Evolutionary conservation across 495 filamentous ascomycete genomes (phyloP), one percentile per base, ranked within the genome.

Genomic region (Podospora appendiculata): DNA sequence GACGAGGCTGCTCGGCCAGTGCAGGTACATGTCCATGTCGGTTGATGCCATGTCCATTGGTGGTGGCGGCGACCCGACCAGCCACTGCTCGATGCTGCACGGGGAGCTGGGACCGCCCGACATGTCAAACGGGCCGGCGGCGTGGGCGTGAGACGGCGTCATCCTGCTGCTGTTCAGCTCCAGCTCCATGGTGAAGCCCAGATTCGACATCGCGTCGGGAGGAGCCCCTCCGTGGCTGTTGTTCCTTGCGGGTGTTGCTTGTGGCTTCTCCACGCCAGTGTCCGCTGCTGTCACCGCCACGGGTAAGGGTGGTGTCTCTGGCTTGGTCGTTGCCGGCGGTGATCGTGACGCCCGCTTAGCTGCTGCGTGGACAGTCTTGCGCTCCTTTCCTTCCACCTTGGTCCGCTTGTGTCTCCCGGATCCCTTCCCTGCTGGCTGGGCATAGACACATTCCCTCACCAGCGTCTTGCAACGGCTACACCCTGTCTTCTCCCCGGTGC

Each of bases 401-500:
- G 5, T 49, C 13, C 12, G 19, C 47, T 41, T 49, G 36, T 5
- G 8, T 32, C 47, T 41, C 13, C 17, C 53, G 8, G 53, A 46
- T 16, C 47, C 53, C 32, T 41, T 55, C 8, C 34, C 40, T 19
- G 34, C n/a, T n/a, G 44, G 44, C 19, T 47, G 41, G 8, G 53
- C 47, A 45, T 55, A 55, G 9, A 47, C 32, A 11, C 53, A 55
- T 13, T 44, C 18, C 40, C 50, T 44, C 8, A 48, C 50, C 6
- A 50, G 40, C 11, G 41, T 50, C 25, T 51, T 45, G 42, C 57
- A 59, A 12, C 57, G 57, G 9, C 48, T 47, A 36, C 57, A 59
- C 33, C 57, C 57, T 12, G 48, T 51, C 53, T 59, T 59, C 32
- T 59, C 53, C 8, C 57, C 57, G 10, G 45, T 53, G 41, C 57